phyloP scores from a whole-genome alignment of 225 moss, liverwort and hornwort species.

The Takakia lepidozioides region DNA sequence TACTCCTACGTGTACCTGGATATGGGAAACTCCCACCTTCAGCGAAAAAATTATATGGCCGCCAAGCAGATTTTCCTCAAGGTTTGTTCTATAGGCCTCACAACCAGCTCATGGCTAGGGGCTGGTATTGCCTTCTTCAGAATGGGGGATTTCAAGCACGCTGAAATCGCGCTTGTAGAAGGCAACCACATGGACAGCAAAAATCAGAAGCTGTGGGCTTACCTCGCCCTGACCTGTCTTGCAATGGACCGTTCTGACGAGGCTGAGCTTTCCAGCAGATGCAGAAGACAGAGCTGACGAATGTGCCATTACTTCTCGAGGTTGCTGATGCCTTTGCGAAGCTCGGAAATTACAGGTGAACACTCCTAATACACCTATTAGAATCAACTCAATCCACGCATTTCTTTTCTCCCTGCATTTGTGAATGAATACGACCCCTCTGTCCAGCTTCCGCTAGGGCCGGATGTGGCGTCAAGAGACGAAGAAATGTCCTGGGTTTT shows the following conservation, averaged over 20 bases:
- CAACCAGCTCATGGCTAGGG: slow-evolving; percentile 48
- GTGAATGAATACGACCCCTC: no score
- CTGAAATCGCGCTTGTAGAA: slow-evolving; percentile 69
- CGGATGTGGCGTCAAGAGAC: no score
- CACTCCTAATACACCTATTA: no score
- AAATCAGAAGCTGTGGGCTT: slow-evolving; percentile 74
- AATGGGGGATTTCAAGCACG: slow-evolving; percentile 49
- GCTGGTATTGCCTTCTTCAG: slow-evolving; percentile 49
- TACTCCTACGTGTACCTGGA: slow-evolving; percentile 51
- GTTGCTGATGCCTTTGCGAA: slow-evolving; percentile 50
- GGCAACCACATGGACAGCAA: slow-evolving; percentile 68
- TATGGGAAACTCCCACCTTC: slow-evolving; percentile 51
- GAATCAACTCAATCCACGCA: no score
- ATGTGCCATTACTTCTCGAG: slow-evolving; percentile 33
- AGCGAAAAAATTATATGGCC: slow-evolving; percentile 24
- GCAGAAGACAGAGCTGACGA: slow-evolving; percentile 34
- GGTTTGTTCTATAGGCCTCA: slow-evolving; percentile 41
- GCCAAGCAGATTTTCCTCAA: slow-evolving; percentile 59
- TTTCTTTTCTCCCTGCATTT: no score
- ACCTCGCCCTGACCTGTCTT: slow-evolving; percentile 48
- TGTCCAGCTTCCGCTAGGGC: no score
- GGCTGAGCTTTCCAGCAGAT: slow-evolving; percentile 68
- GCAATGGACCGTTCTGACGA: slow-evolving; percentile 43
- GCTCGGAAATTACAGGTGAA: slow-evolving; percentile 65
- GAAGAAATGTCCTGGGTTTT: no score